Conservation (phyloP, 495 filamentous ascomycete species). For the Tuber aestivum region DNA sequence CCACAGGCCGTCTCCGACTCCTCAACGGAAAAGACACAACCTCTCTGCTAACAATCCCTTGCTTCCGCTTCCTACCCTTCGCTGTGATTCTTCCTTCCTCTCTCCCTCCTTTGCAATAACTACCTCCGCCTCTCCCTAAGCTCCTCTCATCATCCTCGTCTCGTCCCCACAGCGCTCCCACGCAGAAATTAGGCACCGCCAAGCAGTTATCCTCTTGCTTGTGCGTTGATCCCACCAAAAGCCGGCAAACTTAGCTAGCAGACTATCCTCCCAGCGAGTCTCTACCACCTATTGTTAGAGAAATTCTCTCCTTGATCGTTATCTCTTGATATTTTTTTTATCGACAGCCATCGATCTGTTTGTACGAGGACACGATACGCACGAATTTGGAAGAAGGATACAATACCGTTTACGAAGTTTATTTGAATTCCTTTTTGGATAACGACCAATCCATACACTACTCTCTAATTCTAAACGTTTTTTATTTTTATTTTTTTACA, state of each 20-base stretch:
- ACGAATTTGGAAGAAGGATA: slow-evolving; percentile 28
- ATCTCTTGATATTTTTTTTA: slow-evolving; percentile 18
- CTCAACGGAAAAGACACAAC: slow-evolving; percentile 24
- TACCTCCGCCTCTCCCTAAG: slow-evolving; percentile 37
- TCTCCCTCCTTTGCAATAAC: slow-evolving; percentile 25
- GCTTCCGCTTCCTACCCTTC: slow-evolving; percentile 36
- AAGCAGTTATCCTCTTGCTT: slow-evolving; percentile 23
- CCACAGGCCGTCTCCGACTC: slow-evolving; percentile 29
- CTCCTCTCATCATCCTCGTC: slow-evolving; percentile 40
- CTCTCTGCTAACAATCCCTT: slow-evolving; percentile 39
- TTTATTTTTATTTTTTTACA: slow-evolving; percentile 18
- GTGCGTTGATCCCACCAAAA: slow-evolving; percentile 29
- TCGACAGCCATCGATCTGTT: slow-evolving; percentile 21
- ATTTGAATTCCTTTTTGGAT: slow-evolving; percentile 33
- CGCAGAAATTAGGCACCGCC: slow-evolving; percentile 27
- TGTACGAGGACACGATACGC: slow-evolving; percentile 20
- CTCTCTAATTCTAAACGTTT: slow-evolving; percentile 13
- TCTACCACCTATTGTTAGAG: slow-evolving; percentile 7
- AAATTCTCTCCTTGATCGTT: slow-evolving; percentile 36
- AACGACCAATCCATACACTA: slow-evolving; percentile 18
- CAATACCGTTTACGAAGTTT: slow-evolving; percentile 23
- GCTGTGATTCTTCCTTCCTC: slow-evolving; percentile 39
- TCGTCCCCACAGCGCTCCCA: slow-evolving; percentile 33
- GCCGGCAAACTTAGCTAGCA: slow-evolving; percentile 35
- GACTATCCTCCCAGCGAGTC: slow-evolving; percentile 17